Percentiles rank a stretch among this genome's conserved stretches.
Conservation (phyloP, 257 asterid genomes). For the Forsythia suspensa region DNA sequence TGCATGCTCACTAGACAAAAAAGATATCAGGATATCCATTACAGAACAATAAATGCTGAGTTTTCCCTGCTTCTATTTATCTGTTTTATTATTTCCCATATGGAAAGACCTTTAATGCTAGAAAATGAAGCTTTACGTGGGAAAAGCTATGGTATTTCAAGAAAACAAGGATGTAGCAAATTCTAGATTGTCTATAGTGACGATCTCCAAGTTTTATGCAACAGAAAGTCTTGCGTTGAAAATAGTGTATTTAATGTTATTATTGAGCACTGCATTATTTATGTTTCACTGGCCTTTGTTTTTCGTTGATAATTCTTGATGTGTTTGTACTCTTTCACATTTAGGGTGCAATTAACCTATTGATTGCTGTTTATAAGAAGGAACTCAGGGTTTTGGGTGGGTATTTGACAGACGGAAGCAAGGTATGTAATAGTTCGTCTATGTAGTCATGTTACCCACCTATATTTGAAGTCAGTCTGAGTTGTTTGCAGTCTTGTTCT, state of each 20-base stretch:
- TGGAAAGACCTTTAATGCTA: conserved; percentile 8
- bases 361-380: conserved; percentile 92
- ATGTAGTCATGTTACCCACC: conserved; percentile 8
- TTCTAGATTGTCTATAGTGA: background rate
- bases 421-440: conserved; percentile 46
- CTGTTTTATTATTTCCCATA: background rate
- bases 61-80: background rate
- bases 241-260: background rate
- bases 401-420: conserved; percentile 81
- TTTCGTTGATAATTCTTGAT: conserved; percentile 17
- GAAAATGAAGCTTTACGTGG: background rate
- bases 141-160: no score
- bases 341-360: conserved; percentile 95
- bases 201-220: background rate
- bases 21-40: conserved; percentile 6
- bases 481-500: conserved; percentile 16
- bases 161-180: background rate
- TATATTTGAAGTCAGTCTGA: conserved; percentile 1
- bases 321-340: conserved; percentile 21
- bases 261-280: conserved; percentile 4
- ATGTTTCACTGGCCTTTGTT: background rate
- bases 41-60: background rate
- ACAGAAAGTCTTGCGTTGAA: background rate
- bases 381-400: conserved; percentile 82
- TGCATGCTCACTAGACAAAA: background rate